Conservation (phyloP, 2,329 filamentous ascomycete species). For the Dryadomyces sulphureus region DNA sequence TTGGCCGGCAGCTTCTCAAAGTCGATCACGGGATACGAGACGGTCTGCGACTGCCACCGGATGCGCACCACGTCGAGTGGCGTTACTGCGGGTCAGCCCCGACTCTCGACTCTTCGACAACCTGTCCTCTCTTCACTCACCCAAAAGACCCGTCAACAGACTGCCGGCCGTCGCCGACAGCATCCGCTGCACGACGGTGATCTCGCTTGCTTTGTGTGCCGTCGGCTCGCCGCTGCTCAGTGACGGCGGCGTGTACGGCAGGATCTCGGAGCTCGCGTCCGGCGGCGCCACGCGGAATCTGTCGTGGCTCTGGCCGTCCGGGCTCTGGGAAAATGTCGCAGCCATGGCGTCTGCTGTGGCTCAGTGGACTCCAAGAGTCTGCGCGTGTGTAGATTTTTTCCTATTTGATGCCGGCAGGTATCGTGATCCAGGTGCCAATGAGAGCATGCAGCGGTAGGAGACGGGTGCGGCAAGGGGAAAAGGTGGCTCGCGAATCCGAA, state of each 20-base stretch:
- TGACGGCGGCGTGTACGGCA: constrained; percentile 18
- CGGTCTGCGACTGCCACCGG: constrained; percentile 73
- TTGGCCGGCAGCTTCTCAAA: constrained; percentile 28
- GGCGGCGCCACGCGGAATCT: constrained; percentile 17
- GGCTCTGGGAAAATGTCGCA: constrained; percentile 7
- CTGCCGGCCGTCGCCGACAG: constrained; percentile 83
- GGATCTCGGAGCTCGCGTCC: constrained; percentile 17
- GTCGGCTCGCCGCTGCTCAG: constrained; percentile 9
- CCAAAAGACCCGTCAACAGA: constrained; percentile 73
- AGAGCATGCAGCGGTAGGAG: no score
- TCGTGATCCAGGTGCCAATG: no score
- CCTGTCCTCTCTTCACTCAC: no score
- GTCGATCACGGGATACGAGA: constrained; percentile 20
- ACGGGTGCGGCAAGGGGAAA: not conserved
- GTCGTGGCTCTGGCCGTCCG: constrained; percentile 22
- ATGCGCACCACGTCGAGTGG: constrained; percentile 95
- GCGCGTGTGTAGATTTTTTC: no score
- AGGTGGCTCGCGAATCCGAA: not conserved
- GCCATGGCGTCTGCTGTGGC: constrained; percentile 3
- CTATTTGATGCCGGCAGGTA: no score
- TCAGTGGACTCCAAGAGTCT: not conserved
- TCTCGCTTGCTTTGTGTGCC: constrained; percentile 45
- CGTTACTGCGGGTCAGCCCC: constrained; percentile 48
- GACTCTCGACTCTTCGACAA: no score
- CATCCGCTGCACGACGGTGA: constrained; percentile 85